Evolutionary conservation across 768 basidiomycete genomes (phyloP).

Genomic region (Termitomyces sp.): DNA sequence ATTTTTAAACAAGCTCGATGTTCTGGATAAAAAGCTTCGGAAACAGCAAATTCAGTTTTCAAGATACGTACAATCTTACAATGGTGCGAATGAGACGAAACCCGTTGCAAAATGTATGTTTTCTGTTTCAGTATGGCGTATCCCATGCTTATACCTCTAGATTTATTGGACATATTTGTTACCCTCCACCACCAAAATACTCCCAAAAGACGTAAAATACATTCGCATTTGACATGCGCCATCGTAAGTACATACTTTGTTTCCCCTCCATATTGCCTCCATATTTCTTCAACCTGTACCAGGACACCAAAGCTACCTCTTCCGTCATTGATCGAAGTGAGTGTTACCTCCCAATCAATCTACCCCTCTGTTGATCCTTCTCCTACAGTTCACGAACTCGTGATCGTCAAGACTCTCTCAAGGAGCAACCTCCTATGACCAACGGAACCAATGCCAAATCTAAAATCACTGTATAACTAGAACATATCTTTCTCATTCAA

Average conservation of each 20-base stretch:
- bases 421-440: constrained; percentile 33
- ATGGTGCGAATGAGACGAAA: constrained; percentile 50
- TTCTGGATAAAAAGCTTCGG: constrained; percentile 52
- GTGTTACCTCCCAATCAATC: constrained; percentile 18
- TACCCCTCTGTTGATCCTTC: neutral
- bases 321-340: constrained; percentile 47
- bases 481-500: neutral
- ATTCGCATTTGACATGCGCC: constrained; percentile 58
- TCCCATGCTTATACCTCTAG: constrained; percentile 26
- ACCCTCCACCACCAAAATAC: constrained; percentile 50
- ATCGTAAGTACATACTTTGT: constrained; percentile 38
- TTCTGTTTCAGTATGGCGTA: neutral
- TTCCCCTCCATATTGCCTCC: too few species aligned
- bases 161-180: constrained; percentile 50
- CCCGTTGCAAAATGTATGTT: constrained; percentile 53
- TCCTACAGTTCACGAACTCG: constrained; percentile 33
- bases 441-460: neutral
- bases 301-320: constrained; percentile 50
- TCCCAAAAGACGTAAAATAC: constrained; percentile 44
- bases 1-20: constrained; percentile 63
- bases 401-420: constrained; percentile 33
- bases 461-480: neutral
- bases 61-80: constrained; percentile 55
- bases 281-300: constrained; percentile 9
- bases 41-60: constrained; percentile 47